Conservation (phyloP, 2,329 filamentous ascomycete species). For the Fusarium sp. region DNA sequence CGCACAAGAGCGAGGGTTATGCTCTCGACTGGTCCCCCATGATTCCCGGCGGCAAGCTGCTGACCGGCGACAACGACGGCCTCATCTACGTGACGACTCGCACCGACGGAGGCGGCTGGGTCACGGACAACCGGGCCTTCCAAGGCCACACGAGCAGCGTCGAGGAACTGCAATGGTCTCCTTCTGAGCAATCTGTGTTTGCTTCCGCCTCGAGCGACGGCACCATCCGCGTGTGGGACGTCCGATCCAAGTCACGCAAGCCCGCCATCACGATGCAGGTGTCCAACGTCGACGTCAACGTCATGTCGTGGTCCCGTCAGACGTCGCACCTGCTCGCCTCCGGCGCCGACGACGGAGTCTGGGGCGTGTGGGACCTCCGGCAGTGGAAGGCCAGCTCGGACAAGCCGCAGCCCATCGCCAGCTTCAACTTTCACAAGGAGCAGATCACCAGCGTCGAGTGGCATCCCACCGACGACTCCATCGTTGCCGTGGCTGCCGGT, state of each 20-base stretch:
- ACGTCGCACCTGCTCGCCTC: constrained; percentile 91
- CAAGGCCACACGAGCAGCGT: constrained; percentile 86
- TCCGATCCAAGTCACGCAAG: constrained; percentile 88
- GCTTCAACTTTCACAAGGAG: constrained; percentile 95
- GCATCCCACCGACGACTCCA: constrained; percentile 97
- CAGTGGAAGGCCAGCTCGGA: constrained; percentile 81
- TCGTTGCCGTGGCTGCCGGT: constrained; percentile 89
- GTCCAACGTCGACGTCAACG: constrained; percentile 89
- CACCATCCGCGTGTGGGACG: constrained; percentile 95
- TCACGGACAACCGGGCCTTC: constrained; percentile 86
- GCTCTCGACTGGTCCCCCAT: constrained; percentile 94
- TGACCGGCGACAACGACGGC: constrained; percentile 92
- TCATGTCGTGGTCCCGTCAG: constrained; percentile 93
- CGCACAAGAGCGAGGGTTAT: constrained; percentile 95
- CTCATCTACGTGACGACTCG: constrained; percentile 89
- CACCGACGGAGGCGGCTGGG: constrained; percentile 88
- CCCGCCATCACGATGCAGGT: constrained; percentile 90
- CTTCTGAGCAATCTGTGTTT: constrained; percentile 92
- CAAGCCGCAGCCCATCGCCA: constrained; percentile 85
- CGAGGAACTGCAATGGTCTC: constrained; percentile 97
- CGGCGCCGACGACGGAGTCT: constrained; percentile 91
- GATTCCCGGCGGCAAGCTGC: constrained; percentile 82
- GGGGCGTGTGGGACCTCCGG: constrained; percentile 95
- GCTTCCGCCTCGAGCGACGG: constrained; percentile 94
- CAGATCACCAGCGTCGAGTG: constrained; percentile 97